Evolutionary conservation across 768 basidiomycete species (phyloP), one percentile per base, ranked within the genome.

Genomic region (Lactarius psammicola): DNA sequence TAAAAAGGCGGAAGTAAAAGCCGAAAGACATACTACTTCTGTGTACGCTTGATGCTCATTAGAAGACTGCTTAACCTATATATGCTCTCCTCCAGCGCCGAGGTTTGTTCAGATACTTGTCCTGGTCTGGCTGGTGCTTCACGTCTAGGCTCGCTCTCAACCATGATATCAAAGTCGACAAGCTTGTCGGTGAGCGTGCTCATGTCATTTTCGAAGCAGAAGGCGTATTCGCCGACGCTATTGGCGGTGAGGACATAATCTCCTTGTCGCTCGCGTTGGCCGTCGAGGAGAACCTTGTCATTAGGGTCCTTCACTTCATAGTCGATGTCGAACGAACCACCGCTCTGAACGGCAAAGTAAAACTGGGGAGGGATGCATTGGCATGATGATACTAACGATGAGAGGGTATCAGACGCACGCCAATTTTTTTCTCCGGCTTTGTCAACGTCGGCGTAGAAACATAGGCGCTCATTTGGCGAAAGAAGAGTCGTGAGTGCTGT

Each of bases 201-300:
- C 83, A 96, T 96, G 80, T 98, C 95, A 76, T 99, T 99, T 75
- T 94, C 92, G 75, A 98, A 97, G 80, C 96, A 98, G 81, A 99
- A 98, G 6, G 95, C 76, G 74, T 94, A 94, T 83, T 94, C 92
- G 71, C 92, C 92, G 75, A 88, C 83, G 23, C 84, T 84, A 78
- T 97, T 96, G 23, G 94, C 97, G 4, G 97, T 98, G 68, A 98
- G 84, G 62, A 99, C 93, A 72, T 90, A 98, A 85, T 99, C 97
- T 38, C 97, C 97, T 70, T 97, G 94, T 36, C 92, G 88, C 73
- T 98, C 96, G 31, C 89, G 86, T 70, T 84, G 78, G 60, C 95
- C 97, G 59, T 95, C 91, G 55, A 99, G 85, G 30, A 98, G 76
- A 38, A 95, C 79, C 75, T 88, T 92, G 72, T 93, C 91, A 65